phyloP scores from a whole-genome alignment of 2,329 filamentous ascomycete species.

The Mycosphaerella sp. region DNA sequence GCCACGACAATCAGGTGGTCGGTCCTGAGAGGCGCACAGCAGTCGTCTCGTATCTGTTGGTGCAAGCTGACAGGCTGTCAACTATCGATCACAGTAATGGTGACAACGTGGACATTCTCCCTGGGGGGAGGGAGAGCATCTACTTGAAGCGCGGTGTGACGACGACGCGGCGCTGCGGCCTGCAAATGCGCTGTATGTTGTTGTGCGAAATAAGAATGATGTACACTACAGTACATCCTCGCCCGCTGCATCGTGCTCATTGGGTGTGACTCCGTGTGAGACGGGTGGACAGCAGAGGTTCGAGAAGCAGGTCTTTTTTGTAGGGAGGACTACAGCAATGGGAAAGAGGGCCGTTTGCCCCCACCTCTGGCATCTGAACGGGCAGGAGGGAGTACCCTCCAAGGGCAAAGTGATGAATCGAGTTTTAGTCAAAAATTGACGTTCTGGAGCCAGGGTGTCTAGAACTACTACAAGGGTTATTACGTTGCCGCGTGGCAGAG shows the following conservation, averaged over 20 bases:
- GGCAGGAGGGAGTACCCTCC: too few species aligned
- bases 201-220: neutral
- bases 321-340: neutral
- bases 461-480: neutral
- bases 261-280: neutral
- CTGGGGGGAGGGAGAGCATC: neutral
- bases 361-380: neutral
- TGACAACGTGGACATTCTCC: slow-evolving; percentile 12
- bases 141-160: slow-evolving; percentile 7
- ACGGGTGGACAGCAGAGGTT: neutral
- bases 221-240: neutral
- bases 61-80: slow-evolving; percentile 17
- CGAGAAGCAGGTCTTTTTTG: slow-evolving; percentile 1
- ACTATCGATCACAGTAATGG: slow-evolving; percentile 11
- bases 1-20: slow-evolving; percentile 12
- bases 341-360: neutral
- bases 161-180: neutral
- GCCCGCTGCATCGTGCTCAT: neutral
- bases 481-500: neutral
- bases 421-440: neutral
- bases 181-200: slow-evolving; percentile 1
- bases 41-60: slow-evolving; percentile 12
- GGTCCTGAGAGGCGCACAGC: slow-evolving; percentile 5
- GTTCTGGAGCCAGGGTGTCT: neutral
- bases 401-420: neutral